Evolutionary conservation across 257 asterid species (phyloP).

Genomic region (Phtheirospermum japonicum): DNA sequence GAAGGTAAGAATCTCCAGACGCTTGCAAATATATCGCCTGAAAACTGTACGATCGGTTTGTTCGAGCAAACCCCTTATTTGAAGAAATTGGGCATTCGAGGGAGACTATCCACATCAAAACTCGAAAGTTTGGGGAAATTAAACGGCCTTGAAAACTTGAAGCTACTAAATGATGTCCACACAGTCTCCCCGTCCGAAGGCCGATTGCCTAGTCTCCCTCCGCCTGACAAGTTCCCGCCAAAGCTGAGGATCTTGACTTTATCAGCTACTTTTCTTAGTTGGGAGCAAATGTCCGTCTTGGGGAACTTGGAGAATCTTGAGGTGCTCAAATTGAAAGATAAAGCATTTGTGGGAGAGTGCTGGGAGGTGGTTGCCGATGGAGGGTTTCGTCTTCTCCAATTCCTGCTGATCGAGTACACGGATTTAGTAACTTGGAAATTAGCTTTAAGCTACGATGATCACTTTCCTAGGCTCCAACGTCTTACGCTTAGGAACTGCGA

Average conservation of each 20-base stretch:
- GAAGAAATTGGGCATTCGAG: slow-evolving; percentile 32
- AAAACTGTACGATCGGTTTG: slow-evolving; percentile 27
- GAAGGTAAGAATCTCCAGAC: slow-evolving; percentile 29
- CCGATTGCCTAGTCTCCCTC: slow-evolving; percentile 27
- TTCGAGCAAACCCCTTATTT: slow-evolving; percentile 9
- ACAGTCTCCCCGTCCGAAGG: slow-evolving; percentile 4
- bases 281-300: slow-evolving; percentile 19
- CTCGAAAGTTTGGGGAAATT: slow-evolving; percentile 17
- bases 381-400: slow-evolving; percentile 26
- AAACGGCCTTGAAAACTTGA: slow-evolving; percentile 20
- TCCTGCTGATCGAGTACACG: slow-evolving; percentile 30
- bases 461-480: slow-evolving; percentile 31
- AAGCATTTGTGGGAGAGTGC: slow-evolving; percentile 33
- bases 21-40: slow-evolving; percentile 22
- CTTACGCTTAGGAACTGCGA: slow-evolving; percentile 35
- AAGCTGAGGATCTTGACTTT: slow-evolving; percentile 34
- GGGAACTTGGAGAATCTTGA: slow-evolving; percentile 32
- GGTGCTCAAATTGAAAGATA: slow-evolving; percentile 31
- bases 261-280: slow-evolving; percentile 27
- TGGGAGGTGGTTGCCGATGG: slow-evolving; percentile 26
- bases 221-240: slow-evolving; percentile 24
- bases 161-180: slow-evolving; percentile 3
- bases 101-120: slow-evolving; percentile 13
- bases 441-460: slow-evolving; percentile 10
- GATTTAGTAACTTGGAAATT: slow-evolving; percentile 32